These are phyloP conservation scores for Epichloe brachyelytri DNA, from an alignment of 2,329 filamentous ascomycete species.

Conservation along the genomic window DNA sequence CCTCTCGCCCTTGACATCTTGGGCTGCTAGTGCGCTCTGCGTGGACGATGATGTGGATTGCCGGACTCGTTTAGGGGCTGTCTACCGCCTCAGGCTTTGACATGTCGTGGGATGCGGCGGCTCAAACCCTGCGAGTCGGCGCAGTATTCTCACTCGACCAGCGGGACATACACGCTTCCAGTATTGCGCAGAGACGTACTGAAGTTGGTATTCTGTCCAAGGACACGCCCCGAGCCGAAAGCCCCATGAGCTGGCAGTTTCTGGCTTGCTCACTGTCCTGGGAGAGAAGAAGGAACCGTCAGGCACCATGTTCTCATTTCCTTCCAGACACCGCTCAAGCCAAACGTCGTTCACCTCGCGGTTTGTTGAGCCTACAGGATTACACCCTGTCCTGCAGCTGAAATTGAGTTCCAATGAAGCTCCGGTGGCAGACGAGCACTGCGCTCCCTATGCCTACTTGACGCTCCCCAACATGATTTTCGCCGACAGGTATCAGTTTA, in stretches of 20 bases:
- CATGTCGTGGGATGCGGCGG: conserved; percentile 60
- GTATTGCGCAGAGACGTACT: conserved; percentile 39
- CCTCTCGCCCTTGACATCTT: conserved; percentile 40
- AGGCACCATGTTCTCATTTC: conserved; percentile 71
- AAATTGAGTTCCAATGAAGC: conserved; percentile 41
- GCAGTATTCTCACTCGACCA: conserved; percentile 45
- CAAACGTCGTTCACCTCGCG: conserved; percentile 43
- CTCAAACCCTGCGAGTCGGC: conserved; percentile 51
- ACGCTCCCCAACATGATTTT: conserved; percentile 75
- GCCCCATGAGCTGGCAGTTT: conserved; percentile 62
- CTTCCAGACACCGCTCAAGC: conserved; percentile 59
- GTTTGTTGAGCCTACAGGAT: conserved; percentile 61
- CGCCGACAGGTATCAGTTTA: conserved; percentile 76
- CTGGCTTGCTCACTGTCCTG: conserved; percentile 66
- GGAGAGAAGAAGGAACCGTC: conserved; percentile 62
- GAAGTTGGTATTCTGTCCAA: conserved; percentile 71
- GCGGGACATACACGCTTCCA: conserved; percentile 27
- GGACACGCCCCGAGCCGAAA: conserved; percentile 48
- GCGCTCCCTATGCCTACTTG: conserved; percentile 65
- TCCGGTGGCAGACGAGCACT: conserved; percentile 42
- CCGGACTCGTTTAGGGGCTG: conserved; percentile 29
- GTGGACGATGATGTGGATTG: conserved; percentile 33
- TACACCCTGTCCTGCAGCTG: conserved; percentile 71
- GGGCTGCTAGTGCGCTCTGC: conserved; percentile 42
- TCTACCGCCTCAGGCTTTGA: conserved; percentile 53